A percentile compares a stretch with the other conserved stretches of the same genome.
Evolutionary conservation across 257 asterid species (phyloP).

Genomic region (Jacaranda mimosifolia): DNA sequence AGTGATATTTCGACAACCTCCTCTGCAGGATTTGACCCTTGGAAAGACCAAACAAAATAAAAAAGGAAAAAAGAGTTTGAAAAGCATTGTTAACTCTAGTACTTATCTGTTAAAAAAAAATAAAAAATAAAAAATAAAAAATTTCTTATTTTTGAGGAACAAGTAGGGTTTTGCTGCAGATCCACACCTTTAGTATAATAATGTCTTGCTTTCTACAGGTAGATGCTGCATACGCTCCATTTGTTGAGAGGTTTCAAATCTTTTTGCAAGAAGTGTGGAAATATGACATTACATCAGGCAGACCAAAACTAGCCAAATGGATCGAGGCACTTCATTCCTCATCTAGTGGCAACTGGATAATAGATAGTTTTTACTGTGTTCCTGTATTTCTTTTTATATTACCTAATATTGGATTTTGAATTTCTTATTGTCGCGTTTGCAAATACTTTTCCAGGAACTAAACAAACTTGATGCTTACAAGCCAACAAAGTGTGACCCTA

Average conservation of each 20-base stretch:
- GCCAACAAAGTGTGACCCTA: constrained; percentile 51
- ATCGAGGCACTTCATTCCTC: constrained; percentile 49
- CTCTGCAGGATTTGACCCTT: background rate
- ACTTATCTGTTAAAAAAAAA: background rate
- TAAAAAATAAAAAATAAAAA: background rate
- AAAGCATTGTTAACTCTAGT: background rate
- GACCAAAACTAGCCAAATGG: constrained; percentile 58
- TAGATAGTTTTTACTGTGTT: background rate
- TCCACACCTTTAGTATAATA: background rate
- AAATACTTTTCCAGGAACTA: constrained; percentile 48
- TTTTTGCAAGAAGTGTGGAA: constrained; percentile 47
- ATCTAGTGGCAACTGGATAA: background rate
- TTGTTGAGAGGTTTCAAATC: constrained; percentile 62
- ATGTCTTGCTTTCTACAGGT: constrained; percentile 44
- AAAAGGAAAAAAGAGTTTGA: no score
- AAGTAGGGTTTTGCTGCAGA: background rate
- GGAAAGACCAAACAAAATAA: background rate
- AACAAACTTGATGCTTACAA: constrained; percentile 61
- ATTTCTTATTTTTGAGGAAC: background rate
- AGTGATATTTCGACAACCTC: constrained; percentile 27
- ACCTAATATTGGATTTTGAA: background rate
- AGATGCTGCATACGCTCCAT: constrained; percentile 63
- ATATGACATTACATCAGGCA: constrained; percentile 56
- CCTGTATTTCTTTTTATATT: background rate
- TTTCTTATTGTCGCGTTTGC: background rate